Base-by-base conservation (phyloP, 768 basidiomycete genomes). In the Tulasnella sp. region DNA sequence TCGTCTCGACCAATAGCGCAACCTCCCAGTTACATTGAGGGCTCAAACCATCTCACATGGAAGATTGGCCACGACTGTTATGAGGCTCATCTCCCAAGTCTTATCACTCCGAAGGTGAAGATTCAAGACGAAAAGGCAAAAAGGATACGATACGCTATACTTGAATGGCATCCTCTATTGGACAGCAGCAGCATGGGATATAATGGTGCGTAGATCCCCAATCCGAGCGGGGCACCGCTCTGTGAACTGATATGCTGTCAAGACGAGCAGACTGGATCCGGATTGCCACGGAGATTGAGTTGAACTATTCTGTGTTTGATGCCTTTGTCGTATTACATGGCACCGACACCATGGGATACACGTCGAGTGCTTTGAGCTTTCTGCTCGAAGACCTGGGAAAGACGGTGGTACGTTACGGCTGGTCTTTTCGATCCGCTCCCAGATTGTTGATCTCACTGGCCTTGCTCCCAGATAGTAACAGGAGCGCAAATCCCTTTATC, bases 401-500 rank as follows among this genome's bases (percentile, higher is more conserved):
- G 73, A 92, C 89, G 1, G 85, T 92, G 65, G 87, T 89, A 75
- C 38, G 75, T 64, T 55, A 31, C 11, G 12, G 31, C 49, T 30
- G 2, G 21, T 44, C n/a, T 22, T 30, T 8, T 27, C 56, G n/a
- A 12, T 15, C 52, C 15, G 49, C 3, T 21, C 15, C 12, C 11
- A 22, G 17, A 19, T 41, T 53, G 29, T 10, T 51, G 19, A 12
- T 12, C 4, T 22, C 10, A 12, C 50, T 31, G 22, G 41, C 19
- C 38, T 27, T 15, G 34, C 30, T 60, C 29, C 48, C 17, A 91
- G 89, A 90, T 94, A 60, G 65, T 93, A 29, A 94, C 90, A 1
- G 93, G 92, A 11, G 91, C 92, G 0, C 93, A 96, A 72, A 94
- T 97, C 34, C 90, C 93, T 12, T 73, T 92, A 31, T 91, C 87